Percentiles rank a stretch among this genome's conserved stretches.
Evolutionary conservation across 2,329 filamentous ascomycete genomes (phyloP).

Genomic region (Diplodia intermedia): DNA sequence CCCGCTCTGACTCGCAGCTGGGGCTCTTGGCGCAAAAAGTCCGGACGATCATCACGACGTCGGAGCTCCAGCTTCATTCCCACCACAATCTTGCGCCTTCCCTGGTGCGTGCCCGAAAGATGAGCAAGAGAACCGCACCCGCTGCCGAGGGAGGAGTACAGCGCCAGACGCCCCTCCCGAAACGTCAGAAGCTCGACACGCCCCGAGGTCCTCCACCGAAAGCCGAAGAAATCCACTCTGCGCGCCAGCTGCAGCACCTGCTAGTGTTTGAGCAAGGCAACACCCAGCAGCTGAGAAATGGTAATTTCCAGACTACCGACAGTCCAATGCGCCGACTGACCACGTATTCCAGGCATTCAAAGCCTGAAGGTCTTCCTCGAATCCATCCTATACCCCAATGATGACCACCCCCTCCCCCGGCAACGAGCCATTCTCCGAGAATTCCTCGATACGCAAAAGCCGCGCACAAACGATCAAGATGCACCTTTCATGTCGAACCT

Average conservation of each 20-base stretch:
- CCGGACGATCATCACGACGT: constrained; percentile 21
- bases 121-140: constrained; percentile 43
- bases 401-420: constrained; percentile 56
- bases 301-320: constrained; percentile 35
- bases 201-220: constrained; percentile 25
- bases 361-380: constrained; percentile 77
- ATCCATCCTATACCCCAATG: constrained; percentile 61
- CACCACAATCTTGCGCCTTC: neutral
- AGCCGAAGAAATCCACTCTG: constrained; percentile 44
- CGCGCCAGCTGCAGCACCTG: constrained; percentile 46
- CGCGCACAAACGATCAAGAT: constrained; percentile 58
- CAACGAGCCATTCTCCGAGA: constrained; percentile 69
- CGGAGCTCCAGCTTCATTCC: constrained; percentile 4
- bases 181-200: constrained; percentile 44
- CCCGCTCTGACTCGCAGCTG: neutral
- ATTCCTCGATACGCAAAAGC: constrained; percentile 69
- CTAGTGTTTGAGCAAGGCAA: constrained; percentile 48
- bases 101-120: constrained; percentile 20
- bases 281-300: constrained; percentile 42
- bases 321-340: constrained; percentile 33
- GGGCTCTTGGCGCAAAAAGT: constrained; percentile 28
- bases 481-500: constrained; percentile 76
- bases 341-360: constrained; percentile 61
- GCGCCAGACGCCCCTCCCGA: constrained; percentile 38
- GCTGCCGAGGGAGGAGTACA: constrained; percentile 6